Conservation (phyloP, 2,329 filamentous ascomycete genomes). For the Sclerotinia minor region DNA sequence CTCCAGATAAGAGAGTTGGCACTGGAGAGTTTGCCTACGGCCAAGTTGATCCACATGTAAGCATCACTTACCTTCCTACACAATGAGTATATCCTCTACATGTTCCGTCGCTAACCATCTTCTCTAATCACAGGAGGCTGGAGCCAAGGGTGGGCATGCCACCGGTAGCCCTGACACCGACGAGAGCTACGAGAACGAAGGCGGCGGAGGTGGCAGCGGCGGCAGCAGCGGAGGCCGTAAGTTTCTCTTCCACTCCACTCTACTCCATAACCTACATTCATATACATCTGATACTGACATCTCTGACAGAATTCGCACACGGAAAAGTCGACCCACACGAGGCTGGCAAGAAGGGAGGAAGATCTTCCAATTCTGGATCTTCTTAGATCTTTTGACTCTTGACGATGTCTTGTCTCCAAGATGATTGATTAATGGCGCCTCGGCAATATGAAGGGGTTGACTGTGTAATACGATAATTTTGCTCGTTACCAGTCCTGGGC, state of each 20-base stretch:
- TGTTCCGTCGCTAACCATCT: background rate
- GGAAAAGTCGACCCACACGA: constrained; percentile 47
- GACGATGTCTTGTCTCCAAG: background rate
- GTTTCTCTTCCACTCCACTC: background rate
- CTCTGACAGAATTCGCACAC: constrained; percentile 42
- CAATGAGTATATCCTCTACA: constrained; percentile 11
- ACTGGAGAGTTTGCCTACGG: constrained; percentile 38
- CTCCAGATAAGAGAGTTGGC: constrained; percentile 46
- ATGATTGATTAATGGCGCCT: background rate
- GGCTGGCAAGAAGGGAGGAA: constrained; percentile 45
- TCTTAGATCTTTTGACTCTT: background rate
- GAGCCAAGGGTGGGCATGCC: background rate
- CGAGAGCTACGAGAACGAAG: background rate
- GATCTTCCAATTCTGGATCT: constrained; percentile 28
- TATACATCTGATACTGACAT: background rate
- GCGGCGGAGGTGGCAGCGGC: background rate
- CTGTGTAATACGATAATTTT: background rate
- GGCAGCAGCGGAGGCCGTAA: constrained; percentile 8
- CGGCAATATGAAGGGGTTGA: background rate
- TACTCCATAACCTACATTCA: background rate
- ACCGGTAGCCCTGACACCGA: background rate
- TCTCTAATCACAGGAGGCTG: background rate
- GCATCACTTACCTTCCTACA: background rate
- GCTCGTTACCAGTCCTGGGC: background rate
- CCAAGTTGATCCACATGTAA: constrained; percentile 8